Evolutionary conservation across 2,329 filamentous ascomycete genomes (phyloP), one percentile per base, ranked within the genome.

Genomic region (Fusarium sp.): DNA sequence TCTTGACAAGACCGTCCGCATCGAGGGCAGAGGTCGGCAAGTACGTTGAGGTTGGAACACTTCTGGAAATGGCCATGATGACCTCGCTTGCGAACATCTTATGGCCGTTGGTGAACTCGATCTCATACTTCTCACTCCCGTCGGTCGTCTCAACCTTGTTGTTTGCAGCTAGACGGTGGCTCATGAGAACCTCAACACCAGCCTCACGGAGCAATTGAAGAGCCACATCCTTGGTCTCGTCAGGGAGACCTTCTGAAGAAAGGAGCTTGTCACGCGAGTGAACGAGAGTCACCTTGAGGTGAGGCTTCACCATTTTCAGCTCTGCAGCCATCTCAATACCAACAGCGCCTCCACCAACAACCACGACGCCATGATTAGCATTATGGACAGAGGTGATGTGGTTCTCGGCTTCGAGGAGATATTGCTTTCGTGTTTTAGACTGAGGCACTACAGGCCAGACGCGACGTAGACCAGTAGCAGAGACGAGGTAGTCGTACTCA

Each of bases 311-410:
- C 51, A 89, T 81, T 82, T 95, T 95, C 61, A 95, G 84, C 83
- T 96, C 93, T 4, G 92, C 90, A 0, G 94, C 93, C 87, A 96
- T 94, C 80, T 96, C 93, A 62, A 95, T 91, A 14, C 94, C 94
- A 3, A 95, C 93, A 12, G 93, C 94, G 56, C 92, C 83, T 72
- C 93, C 93, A 24, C 93, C 93, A n/a, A 96, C 90, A 28, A 96
- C 86, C 1, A 93, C 88, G 3, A 95, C 88, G 2, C 89, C 90
- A 26, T 89, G 84, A 9, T 81, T 82, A 4, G 89, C 89, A 36
- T 84, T 83, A 42, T 85, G 80, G 5, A 91, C 85, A 18, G 83
- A 81, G 26, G 87, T 82, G 73, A 93, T 89, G 71, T 94, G 91
- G 15, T 86, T 83, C 54, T 85, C 85, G 2, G 88, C 86, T 77